Evolutionary conservation across 1,284 basidiomycete genomes (phyloP), one percentile per base, ranked within the genome.

Genomic region (Neonothopanus nambi): DNA sequence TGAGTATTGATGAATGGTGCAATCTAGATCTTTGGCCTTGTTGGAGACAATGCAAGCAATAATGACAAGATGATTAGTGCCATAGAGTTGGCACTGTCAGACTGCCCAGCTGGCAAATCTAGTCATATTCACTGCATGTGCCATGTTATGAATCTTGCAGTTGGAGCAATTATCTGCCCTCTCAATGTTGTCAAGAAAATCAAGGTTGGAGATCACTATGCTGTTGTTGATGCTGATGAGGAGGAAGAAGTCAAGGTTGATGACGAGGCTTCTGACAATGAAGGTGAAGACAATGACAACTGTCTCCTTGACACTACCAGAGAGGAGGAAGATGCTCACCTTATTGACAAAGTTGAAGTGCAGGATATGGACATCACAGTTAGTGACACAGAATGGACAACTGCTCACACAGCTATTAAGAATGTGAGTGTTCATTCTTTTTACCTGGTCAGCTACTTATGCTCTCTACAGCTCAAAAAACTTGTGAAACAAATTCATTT

Each of bases 91-190:
- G n/a, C n/a, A n/a, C n/a, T n/a, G n/a, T 23, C 35, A n/a, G 21
- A 23, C 5, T 30, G 42, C 21, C 33, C 37, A 15, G 40, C 35
- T 18, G 50, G 48, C 20, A 39, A 36, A 18, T 12, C n/a, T n/a
- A 57, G 50, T 11, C 50, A 56, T 8, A 47, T 59, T 18, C 57
- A 48, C 26, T 61, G 56, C 55, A 51, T 61, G 47, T 52, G 52
- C 9, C 57, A 61, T 30, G 55, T 61, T 18, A 37, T 59, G n/a
- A 59, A 61, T 46, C 54, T 61, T 18, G 47, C 53, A 0, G 53
- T 49, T 35, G 57, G 57, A 47, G 58, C 47, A 17, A 20, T 46
- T 23, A 23, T 33, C 21, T 51, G 33, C 17, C 23, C 51, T 23
- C 51, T 50, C 20, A 20, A 50, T 12, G 21, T 26, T 17, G 24